Evolutionary conservation across 2,329 filamentous ascomycete species (phyloP), one percentile per base, ranked within the genome.

Genomic region (Cordyceps pruinosa): DNA sequence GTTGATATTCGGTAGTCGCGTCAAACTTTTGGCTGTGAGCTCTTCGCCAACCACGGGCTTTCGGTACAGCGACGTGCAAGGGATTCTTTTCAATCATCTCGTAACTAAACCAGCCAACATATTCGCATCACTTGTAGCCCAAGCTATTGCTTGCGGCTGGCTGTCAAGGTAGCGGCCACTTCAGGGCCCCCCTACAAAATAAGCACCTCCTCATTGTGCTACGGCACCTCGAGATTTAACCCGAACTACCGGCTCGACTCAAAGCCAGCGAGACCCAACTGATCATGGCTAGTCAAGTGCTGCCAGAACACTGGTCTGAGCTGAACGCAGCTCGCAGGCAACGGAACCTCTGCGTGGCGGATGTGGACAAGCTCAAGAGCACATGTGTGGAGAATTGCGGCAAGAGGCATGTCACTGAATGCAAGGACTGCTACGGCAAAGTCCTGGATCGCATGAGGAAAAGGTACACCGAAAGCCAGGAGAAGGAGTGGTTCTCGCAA

Each of bases 401-500:
- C 42, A 75, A 76, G 61, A 64, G 63, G 44, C 72, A 76, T 49
- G 67, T 78, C 15, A 61, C 71, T 8, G 72, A 79, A 45, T 83
- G 79, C 63, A 63, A 72, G 10, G 68, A 72, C 25, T 83, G 80
- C 65, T 80, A 77, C 67, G 66, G 67, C 21, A 72, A 75, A 55
- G 66, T 80, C 5, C 64, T 83, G 42, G 74, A 78, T 34, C 70
- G 72, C 34, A 71, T 83, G 64, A 68, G 71, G 21, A 61, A 62
- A 41, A 64, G 72, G 13, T 75, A 72, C 54, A 66, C 64, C 49
- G 69, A 70, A n/a, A 66, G 66, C 26, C 59, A 65, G 42, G 69
- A 68, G 19, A 66, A 63, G 21, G 77, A 81, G 64, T 84, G 81
- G 81, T 82, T 83, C 65, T 71, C 75, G 2, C 72, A 74, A 46